Base-by-base conservation (phyloP, 116 monocot genomes). In the Papilionanthe hybrid region DNA sequence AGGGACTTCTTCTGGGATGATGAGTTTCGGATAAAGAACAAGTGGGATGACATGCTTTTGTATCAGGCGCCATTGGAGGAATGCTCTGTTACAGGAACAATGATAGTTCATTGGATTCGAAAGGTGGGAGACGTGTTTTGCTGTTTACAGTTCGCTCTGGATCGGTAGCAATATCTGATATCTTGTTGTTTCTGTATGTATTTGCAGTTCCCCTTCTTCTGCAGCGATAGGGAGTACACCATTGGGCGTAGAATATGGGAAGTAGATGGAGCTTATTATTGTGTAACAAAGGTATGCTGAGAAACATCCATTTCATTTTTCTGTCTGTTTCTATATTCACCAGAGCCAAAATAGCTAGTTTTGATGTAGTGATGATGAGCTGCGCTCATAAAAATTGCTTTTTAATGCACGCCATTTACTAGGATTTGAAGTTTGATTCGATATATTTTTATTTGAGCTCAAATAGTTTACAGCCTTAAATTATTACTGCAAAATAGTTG, bases 1-100 rank as follows among this genome's bases (percentile, higher is more conserved):
- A 87, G 91, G 85, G 98, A 98, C 78, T 94, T 98, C 81, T 98
- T 98, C 75, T 94, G 98, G 98, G 98, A 98, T 60, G 98, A 98
- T 68, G 89, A 94, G 49, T 98, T 92, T 79, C 63, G 98, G 66
- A 74, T 86, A 13, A 86, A 86, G 71, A 88, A 85, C 67, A 91
- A 82, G 74, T 98, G 98, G 98, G 98, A 98, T 82, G 98, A 98
- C 81, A 98, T 98, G 98, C 98, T 98, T 55, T 86, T 98, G 42
- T 79, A 92, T 29, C 88, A 94, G 55, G 75, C 86, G 23, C 87
- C 84, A 30, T 78, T 98, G 75, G 90, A 94, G 83, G 86, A 90
- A 82, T 94, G 93, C 72, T 30, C 29, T 9, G 82, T 72, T 22
- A 98, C 98, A 2, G 98, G 98, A 73, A 93, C 91, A 1, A 90